Evolutionary conservation across 495 filamentous ascomycete genomes (phyloP), one percentile per base, ranked within the genome.

Genomic region (Sordaria brevicollis): DNA sequence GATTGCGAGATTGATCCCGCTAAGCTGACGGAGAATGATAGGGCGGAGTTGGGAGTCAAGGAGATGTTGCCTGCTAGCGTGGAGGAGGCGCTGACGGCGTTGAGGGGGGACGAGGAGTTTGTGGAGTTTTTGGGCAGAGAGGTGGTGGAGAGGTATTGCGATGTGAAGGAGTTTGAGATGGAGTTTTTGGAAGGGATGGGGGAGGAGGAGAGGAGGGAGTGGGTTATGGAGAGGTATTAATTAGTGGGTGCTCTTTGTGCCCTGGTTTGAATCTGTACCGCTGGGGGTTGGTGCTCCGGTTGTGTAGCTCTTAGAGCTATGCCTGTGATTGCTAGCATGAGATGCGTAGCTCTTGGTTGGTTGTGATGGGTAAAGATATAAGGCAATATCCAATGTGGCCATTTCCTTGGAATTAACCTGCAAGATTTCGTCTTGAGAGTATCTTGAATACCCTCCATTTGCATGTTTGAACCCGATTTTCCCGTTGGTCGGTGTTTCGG

Each of bases 171-270:
- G 66, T 84, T 76, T 25, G 88, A 89, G 78, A 70, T 80, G 68
- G 72, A 74, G n/a, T 54, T 87, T 62, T 72, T 89, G 69, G 76
- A 78, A 17, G 73, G 72, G 57, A 82, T 87, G 79, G 74, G 75
- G 0, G 72, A 76, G 9, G 81, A 83, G 2, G 73, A 83, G 54
- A 81, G 83, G 54, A 77, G 85, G 70, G 71, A 79, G 65, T 92
- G 89, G 89, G 71, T 92, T 36, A 77, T 91, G 49, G 88, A 91
- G 76, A 79, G 86, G 68, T 88, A 88, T 71, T 88, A 76, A 73
- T 35, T 33, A 2, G 54, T 10, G 36, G 36, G 41, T 3, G 21
- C 19, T 57, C 29, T 31, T 65, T 4, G 35, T 67, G 35, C 41
- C 65, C 1, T 31, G 11, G 17, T 54, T 11, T 41, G 34, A 68